Evolutionary conservation across 1,284 basidiomycete genomes (phyloP).

Genomic region (Schizophyllum commune): DNA sequence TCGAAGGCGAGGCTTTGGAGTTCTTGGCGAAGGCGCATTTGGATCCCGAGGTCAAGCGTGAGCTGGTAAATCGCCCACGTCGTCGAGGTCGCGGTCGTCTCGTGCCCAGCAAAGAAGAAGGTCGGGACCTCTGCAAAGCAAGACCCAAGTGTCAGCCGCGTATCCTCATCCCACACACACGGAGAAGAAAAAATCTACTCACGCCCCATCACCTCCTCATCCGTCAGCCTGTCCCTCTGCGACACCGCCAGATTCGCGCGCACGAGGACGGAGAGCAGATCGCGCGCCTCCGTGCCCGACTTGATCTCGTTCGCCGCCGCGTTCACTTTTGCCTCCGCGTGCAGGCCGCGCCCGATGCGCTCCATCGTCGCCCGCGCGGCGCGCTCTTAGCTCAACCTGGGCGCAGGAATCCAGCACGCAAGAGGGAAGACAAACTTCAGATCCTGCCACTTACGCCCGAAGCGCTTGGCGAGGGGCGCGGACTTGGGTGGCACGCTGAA

Average conservation of each 20-base stretch:
- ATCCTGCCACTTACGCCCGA: too few species aligned
- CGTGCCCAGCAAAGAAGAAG: constrained; percentile 66
- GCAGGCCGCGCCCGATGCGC: constrained; percentile 36
- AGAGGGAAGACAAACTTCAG: background rate
- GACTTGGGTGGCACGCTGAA: constrained; percentile 24
- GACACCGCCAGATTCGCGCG: constrained; percentile 60
- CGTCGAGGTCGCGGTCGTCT: constrained; percentile 62
- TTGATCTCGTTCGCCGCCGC: constrained; percentile 12
- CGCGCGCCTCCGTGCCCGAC: constrained; percentile 21
- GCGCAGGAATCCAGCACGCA: background rate
- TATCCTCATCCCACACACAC: too few species aligned
- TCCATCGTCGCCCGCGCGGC: constrained; percentile 11
- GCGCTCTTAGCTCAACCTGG: background rate
- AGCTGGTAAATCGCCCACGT: constrained; percentile 64
- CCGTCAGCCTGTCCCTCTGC: constrained; percentile 48
- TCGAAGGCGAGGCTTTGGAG: constrained; percentile 30
- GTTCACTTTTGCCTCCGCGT: constrained; percentile 33
- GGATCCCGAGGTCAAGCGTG: constrained; percentile 42
- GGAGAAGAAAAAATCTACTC: constrained; percentile 22
- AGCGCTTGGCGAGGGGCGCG: constrained; percentile 19
- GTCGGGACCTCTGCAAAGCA: constrained; percentile 48
- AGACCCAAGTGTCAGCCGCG: too few species aligned
- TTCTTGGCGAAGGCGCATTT: constrained; percentile 66
- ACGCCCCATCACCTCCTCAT: constrained; percentile 72
- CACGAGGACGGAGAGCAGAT: constrained; percentile 51